phyloP scores from a whole-genome alignment of 2,329 filamentous ascomycete genomes.

The Plectosphaerella sp. region DNA sequence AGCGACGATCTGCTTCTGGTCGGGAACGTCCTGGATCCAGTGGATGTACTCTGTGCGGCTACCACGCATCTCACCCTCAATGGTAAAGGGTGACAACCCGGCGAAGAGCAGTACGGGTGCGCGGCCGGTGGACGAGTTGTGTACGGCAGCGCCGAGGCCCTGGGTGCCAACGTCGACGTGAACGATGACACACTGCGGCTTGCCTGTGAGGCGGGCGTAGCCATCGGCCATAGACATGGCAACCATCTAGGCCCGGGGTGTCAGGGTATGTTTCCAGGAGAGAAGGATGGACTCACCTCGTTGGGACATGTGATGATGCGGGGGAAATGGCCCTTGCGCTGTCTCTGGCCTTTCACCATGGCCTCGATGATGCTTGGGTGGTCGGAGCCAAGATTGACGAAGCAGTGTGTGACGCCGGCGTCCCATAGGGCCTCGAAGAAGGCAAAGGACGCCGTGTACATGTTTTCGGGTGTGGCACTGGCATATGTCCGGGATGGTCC shows the following conservation, averaged over 20 bases:
- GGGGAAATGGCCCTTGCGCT: slow-evolving; percentile 57
- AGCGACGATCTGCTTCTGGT: slow-evolving; percentile 68
- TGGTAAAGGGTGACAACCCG: slow-evolving; percentile 65
- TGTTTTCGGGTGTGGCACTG: slow-evolving; percentile 17
- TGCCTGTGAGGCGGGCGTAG: slow-evolving; percentile 62
- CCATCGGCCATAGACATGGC: slow-evolving; percentile 74
- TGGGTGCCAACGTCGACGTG: slow-evolving; percentile 74
- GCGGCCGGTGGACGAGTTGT: slow-evolving; percentile 67
- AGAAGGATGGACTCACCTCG: slow-evolving; percentile 44
- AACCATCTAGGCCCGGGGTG: slow-evolving; percentile 53
- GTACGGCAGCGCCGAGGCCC: slow-evolving; percentile 65
- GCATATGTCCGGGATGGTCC: neutral
- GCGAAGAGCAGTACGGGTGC: slow-evolving; percentile 70
- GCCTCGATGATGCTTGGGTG: slow-evolving; percentile 70
- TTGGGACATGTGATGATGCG: slow-evolving; percentile 70
- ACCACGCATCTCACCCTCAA: slow-evolving; percentile 67
- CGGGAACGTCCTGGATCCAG: slow-evolving; percentile 73
- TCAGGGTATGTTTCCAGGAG: neutral
- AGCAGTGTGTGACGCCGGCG: slow-evolving; percentile 55
- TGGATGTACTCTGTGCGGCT: slow-evolving; percentile 69
- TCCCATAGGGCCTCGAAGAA: slow-evolving; percentile 82
- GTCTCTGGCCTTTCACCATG: slow-evolving; percentile 66
- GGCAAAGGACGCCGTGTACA: slow-evolving; percentile 73
- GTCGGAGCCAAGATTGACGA: slow-evolving; percentile 59
- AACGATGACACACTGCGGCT: slow-evolving; percentile 67